These are phyloP conservation scores for Planoprotostelium fungivorum DNA, from an alignment of 78 protist species.

Conservation along the genomic window DNA sequence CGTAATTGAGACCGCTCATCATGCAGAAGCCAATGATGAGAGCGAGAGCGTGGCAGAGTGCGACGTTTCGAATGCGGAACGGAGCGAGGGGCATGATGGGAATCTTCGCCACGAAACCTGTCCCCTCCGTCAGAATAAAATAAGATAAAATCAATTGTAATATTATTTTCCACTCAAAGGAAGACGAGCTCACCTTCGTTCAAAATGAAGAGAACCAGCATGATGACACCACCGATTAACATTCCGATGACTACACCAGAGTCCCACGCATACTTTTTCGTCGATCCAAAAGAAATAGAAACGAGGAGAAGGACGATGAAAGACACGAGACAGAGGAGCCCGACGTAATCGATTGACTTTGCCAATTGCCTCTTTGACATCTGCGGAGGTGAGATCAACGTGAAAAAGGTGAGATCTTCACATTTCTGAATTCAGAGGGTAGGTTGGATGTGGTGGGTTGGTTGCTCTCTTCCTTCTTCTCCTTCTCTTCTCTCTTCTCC, in stretches of 20 bases:
- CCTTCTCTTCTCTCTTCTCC: no score
- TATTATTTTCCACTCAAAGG: no score
- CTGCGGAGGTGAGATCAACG: no score
- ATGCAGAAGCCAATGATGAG: slow-evolving; percentile 46
- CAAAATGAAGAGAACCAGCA: slow-evolving; percentile 18
- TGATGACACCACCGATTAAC: slow-evolving; percentile 9
- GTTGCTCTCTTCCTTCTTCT: no score
- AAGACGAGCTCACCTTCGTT: slow-evolving; percentile 15
- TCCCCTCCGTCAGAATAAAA: not conserved
- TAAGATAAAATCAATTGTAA: no score
- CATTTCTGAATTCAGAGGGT: no score
- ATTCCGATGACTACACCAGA: slow-evolving; percentile 39
- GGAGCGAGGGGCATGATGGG: slow-evolving; percentile 60
- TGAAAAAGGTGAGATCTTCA: no score
- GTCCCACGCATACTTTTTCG: slow-evolving; percentile 22
- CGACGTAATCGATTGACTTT: slow-evolving; percentile 37
- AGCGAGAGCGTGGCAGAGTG: slow-evolving; percentile 13
- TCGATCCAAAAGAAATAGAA: slow-evolving; percentile 50
- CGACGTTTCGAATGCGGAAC: slow-evolving; percentile 43
- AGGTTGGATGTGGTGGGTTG: no score
- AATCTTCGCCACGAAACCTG: slow-evolving; percentile 1
- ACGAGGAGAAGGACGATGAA: slow-evolving; percentile 25
- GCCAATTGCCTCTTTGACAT: slow-evolving; percentile 27
- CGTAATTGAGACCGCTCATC: slow-evolving; percentile 53
- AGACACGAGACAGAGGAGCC: slow-evolving; percentile 27